Evolutionary conservation across 2,329 filamentous ascomycete genomes (phyloP), one percentile per base, ranked within the genome.

Genomic region (Penicillium sp.): DNA sequence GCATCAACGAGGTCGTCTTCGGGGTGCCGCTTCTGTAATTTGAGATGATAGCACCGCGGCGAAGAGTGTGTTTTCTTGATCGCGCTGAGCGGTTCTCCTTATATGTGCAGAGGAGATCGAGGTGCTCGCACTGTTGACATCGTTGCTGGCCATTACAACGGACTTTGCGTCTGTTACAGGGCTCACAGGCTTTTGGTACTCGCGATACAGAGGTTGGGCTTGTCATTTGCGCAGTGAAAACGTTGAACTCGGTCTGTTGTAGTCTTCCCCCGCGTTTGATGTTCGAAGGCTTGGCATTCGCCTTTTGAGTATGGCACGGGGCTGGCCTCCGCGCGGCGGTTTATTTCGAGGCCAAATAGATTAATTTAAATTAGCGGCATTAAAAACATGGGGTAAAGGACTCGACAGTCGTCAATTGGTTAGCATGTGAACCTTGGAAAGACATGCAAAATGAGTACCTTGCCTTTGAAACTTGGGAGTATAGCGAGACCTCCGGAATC

Each of bases 101-200:
- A 61, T 79, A 81, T 2, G 76, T 70, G 62, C 79, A 81, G 29
- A 61, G 66, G n/a, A 81, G 62, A 31, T 75, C 75, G 43, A 79
- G 70, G 61, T 78, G 75, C 18, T 59, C 65, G 61, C 75, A 77
- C 53, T 77, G 74, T 52, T 73, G 69, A 52, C 79, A 81, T 42
- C 72, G 67, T 24, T 73, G 66, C 52, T 76, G 67, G 31, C 79
- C 77, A 59, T 79, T 79, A 62, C 78, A 80, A 52, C 74, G 74
- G 14, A 79, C 76, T 56, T 79, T 80, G 14, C 78, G 72, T 3
- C 75, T 63, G 48, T 76, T 77, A 64, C 77, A 80, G 6, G 75
- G 72, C 56, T 80, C 76, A 58, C 78, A 79, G n/a, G 78, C 77
- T 60, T 55, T 62, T 5, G 54, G 57, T 2, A 61, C 56, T 39